Evolutionary conservation across 805 yeast species (phyloP).

Genomic region (Wickerhamiella azyma): DNA sequence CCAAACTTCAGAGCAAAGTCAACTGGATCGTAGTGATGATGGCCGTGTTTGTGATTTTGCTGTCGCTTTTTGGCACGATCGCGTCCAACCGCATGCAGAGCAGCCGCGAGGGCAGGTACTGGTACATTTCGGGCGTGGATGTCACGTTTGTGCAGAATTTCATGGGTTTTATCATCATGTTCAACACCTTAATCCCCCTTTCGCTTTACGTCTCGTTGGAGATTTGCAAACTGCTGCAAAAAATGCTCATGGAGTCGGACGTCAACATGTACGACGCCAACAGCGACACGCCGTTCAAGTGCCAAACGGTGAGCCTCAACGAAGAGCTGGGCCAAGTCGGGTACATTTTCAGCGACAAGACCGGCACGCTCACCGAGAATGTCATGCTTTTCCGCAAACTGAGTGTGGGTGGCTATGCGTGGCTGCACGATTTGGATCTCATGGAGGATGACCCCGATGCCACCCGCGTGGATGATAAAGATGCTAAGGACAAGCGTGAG

Average conservation of each 20-base stretch:
- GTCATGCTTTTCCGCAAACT: conserved; percentile 83
- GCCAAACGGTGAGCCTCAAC: conserved; percentile 85
- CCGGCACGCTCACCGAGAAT: conserved; percentile 94
- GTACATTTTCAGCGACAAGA: conserved; percentile 87
- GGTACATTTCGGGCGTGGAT: conserved; percentile 65
- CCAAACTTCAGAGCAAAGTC: conserved; percentile 72
- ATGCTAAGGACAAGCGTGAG: background rate
- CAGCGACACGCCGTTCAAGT: conserved; percentile 83
- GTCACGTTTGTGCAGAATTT: conserved; percentile 80
- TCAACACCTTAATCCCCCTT: conserved; percentile 86
- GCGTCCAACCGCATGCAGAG: conserved; percentile 40
- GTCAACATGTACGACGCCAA: conserved; percentile 84
- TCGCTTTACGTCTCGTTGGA: conserved; percentile 95
- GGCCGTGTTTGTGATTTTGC: conserved; percentile 64
- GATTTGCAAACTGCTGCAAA: conserved; percentile 79
- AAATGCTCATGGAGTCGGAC: conserved; percentile 71
- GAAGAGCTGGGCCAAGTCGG: conserved; percentile 97
- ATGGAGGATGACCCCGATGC: conserved; percentile 22
- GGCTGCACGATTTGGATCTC: conserved; percentile 66
- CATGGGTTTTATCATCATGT: conserved; percentile 96
- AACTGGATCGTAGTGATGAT: conserved; percentile 74
- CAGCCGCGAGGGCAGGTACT: conserved; percentile 30
- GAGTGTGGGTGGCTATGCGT: conserved; percentile 74
- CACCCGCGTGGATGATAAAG: background rate
- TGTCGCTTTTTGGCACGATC: conserved; percentile 71